Conservation (phyloP, 257 asterid genomes). For the Striga asiatica region DNA sequence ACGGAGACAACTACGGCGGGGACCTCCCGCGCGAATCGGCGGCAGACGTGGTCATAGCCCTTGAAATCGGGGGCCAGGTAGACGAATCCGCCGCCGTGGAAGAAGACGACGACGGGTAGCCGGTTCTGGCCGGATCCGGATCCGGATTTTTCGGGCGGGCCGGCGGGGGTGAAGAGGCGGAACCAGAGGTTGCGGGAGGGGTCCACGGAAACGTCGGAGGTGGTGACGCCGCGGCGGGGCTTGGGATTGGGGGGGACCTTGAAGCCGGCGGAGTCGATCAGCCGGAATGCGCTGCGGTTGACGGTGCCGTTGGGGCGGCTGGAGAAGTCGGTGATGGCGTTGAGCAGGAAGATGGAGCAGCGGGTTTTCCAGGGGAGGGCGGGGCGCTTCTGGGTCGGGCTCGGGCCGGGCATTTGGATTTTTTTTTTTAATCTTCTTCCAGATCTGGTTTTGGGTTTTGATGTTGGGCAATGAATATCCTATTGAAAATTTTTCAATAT, state of each 20-base stretch:
- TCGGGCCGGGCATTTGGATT: not conserved
- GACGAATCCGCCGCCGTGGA: constrained; percentile 82
- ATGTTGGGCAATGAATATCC: too few relatives aligned
- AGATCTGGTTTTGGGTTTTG: too few relatives aligned
- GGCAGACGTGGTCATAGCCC: constrained; percentile 56
- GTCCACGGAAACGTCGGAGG: constrained; percentile 48
- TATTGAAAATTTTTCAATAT: too few relatives aligned
- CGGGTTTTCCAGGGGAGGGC: constrained; percentile 49
- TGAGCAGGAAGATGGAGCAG: constrained; percentile 24
- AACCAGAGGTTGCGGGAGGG: constrained; percentile 64
- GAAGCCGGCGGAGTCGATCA: constrained; percentile 17
- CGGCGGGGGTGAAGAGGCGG: constrained; percentile 46
- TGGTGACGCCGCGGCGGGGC: constrained; percentile 44
- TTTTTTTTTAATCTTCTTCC: too few relatives aligned
- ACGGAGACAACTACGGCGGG: constrained; percentile 61
- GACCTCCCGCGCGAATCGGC: constrained; percentile 44
- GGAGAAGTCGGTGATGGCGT: constrained; percentile 23
- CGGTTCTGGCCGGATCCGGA: not conserved
- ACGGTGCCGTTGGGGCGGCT: constrained; percentile 58
- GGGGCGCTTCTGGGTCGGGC: constrained; percentile 5
- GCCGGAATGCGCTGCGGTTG: constrained; percentile 43
- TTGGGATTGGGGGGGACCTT: constrained; percentile 26
- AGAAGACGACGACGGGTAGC: constrained; percentile 56
- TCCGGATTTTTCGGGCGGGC: too few relatives aligned
- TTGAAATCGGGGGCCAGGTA: constrained; percentile 38